A percentile compares a stretch with the other conserved stretches of the same genome.
Evolutionary conservation across 108 stramenopile species (phyloP).

Genomic region (Pseudonitzschia pungens): DNA sequence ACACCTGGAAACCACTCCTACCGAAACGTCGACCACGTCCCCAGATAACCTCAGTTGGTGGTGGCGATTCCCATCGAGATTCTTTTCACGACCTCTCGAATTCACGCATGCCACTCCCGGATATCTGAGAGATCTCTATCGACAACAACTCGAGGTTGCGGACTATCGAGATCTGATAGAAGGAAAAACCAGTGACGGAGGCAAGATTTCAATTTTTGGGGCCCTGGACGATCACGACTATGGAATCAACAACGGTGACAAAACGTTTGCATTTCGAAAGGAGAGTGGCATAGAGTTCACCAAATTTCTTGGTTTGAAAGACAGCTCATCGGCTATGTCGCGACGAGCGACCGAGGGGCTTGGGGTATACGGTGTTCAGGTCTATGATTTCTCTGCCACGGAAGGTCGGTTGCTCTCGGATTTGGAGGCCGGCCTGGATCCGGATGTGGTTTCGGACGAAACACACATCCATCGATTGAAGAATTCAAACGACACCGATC

Average conservation of each 20-base stretch:
- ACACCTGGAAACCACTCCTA: background rate
- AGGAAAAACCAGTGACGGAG: slow-evolving; percentile 8
- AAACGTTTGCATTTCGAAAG: slow-evolving; percentile 44
- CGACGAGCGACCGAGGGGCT: slow-evolving; percentile 48
- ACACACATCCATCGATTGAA: slow-evolving; percentile 1
- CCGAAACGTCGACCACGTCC: no score
- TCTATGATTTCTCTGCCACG: slow-evolving; percentile 65
- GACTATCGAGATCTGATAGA: slow-evolving; percentile 57
- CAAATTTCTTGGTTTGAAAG: slow-evolving; percentile 53
- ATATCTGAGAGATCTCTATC: slow-evolving; percentile 39
- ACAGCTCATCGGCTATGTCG: slow-evolving; percentile 42
- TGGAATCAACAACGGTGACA: slow-evolving; percentile 77
- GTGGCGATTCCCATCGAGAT: background rate
- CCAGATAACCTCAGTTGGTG: no score
- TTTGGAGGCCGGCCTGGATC: slow-evolving; percentile 67
- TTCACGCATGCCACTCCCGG: slow-evolving; percentile 35
- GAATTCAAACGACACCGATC: background rate
- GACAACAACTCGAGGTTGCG: slow-evolving; percentile 46
- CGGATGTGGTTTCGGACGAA: slow-evolving; percentile 47
- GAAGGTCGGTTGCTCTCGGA: slow-evolving; percentile 45
- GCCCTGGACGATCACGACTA: slow-evolving; percentile 88
- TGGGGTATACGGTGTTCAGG: slow-evolving; percentile 82
- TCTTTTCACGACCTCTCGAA: background rate
- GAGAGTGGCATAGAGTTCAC: slow-evolving; percentile 59
- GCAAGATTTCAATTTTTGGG: slow-evolving; percentile 59